These are phyloP conservation scores for Cladosporium halotolerans DNA, from an alignment of 2,329 filamentous ascomycete species.

Conservation along the genomic window DNA sequence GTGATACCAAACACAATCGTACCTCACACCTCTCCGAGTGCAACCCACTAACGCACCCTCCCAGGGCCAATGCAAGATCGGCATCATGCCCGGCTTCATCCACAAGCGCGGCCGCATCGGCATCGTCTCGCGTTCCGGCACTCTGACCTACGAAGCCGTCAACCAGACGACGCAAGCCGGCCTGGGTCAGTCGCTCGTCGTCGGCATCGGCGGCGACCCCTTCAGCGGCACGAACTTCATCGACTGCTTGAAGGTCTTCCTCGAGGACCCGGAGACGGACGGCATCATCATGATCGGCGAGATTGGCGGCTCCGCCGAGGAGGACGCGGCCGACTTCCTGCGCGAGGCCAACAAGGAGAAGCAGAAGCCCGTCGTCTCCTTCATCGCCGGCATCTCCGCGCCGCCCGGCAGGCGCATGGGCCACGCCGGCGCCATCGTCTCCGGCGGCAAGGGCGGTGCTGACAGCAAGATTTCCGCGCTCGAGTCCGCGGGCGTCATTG, in stretches of 20 bases:
- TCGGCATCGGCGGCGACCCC: constrained; percentile 96
- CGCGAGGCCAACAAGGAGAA: constrained; percentile 84
- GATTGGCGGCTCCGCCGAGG: constrained; percentile 94
- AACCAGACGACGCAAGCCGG: constrained; percentile 98
- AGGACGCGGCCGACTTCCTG: constrained; percentile 95
- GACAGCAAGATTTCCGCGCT: constrained; percentile 97
- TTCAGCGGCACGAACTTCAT: constrained; percentile 99
- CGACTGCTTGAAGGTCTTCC: constrained; percentile 96
- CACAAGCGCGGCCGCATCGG: constrained; percentile 99
- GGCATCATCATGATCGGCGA: constrained; percentile 99
- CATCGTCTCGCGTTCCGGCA: constrained; percentile 96
- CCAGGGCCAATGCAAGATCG: constrained; percentile 98
- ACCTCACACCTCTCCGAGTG: not conserved
- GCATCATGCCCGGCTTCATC: constrained; percentile 99
- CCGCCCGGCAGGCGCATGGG: constrained; percentile 96
- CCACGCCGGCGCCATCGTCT: constrained; percentile 96
- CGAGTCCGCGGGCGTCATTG: constrained; percentile 86
- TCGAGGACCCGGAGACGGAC: constrained; percentile 91
- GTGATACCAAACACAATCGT: not conserved
- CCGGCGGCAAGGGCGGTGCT: constrained; percentile 93
- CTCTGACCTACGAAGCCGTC: constrained; percentile 98
- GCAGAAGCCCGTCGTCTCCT: constrained; percentile 88
- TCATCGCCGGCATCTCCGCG: constrained; percentile 97
- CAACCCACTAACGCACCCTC: constrained; percentile 5
- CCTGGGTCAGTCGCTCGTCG: constrained; percentile 93